Conservation (phyloP, 768 basidiomycete species). For the Cystobasidium onofrii region DNA sequence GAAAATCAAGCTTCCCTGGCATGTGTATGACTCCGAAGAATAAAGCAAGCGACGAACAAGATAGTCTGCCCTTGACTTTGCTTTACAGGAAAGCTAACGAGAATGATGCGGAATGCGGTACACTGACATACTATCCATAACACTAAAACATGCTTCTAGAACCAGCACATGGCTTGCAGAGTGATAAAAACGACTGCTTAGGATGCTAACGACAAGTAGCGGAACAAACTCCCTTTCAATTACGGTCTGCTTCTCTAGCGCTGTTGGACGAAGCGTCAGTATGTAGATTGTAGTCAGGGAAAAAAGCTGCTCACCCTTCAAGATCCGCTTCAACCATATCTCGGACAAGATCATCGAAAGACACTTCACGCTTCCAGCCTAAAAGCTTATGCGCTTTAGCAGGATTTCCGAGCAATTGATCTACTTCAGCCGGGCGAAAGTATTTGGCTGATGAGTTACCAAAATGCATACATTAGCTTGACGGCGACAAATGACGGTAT, state of each 20-base stretch:
- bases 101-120: no score
- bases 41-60: no score
- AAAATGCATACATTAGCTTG: background rate
- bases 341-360: constrained; percentile 72
- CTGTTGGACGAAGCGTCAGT: background rate
- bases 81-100: no score
- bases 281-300: no score
- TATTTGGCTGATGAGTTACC: constrained; percentile 22
- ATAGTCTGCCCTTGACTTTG: no score
- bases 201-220: background rate
- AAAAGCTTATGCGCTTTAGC: constrained; percentile 79
- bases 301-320: constrained; percentile 32
- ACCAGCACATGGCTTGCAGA: no score
- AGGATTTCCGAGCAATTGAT: constrained; percentile 76
- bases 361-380: constrained; percentile 80
- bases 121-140: no score
- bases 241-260: background rate
- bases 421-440: constrained; percentile 45
- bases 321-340: constrained; percentile 88
- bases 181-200: background rate
- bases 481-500: no score
- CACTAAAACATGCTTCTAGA: no score
- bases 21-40: no score
- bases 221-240: background rate
- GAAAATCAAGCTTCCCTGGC: no score